Percentiles rank a stretch among this genome's conserved stretches.
Conservation (phyloP, 1,284 basidiomycete genomes). For the Tilletia caries region DNA sequence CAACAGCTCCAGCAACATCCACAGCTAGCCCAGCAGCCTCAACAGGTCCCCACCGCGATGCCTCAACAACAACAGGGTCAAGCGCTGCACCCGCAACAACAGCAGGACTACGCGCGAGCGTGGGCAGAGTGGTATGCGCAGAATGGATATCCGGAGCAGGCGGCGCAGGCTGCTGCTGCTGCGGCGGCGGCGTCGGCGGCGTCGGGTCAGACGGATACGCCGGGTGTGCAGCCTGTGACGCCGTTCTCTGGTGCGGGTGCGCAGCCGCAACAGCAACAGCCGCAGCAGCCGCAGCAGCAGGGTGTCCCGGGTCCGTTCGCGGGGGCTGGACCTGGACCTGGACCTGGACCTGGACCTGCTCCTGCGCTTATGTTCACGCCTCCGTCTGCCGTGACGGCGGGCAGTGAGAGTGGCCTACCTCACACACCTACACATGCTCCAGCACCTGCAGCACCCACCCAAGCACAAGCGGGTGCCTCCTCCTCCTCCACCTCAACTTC, state of each 20-base stretch:
- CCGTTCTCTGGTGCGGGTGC: not conserved
- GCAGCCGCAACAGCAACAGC: no score
- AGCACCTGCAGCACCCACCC: no score
- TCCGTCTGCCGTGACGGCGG: no score
- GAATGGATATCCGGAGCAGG: constrained; percentile 17
- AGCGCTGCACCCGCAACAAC: constrained; percentile 14
- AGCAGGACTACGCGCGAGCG: constrained; percentile 20
- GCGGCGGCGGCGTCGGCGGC: constrained; percentile 15
- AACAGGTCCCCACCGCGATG: constrained; percentile 12
- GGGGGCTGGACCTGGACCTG: no score
- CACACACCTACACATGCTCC: no score
- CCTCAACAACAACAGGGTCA: not conserved
- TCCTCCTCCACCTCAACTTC: not conserved
- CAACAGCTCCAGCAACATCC: constrained; percentile 27
- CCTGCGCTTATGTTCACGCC: no score
- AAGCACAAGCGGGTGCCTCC: no score
- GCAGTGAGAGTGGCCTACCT: no score
- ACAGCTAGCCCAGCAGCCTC: constrained; percentile 16
- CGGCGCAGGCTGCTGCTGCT: constrained; percentile 16
- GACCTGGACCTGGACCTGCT: no score
- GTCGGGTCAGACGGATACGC: no score
- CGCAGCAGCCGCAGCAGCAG: not conserved
- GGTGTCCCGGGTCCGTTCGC: no score
- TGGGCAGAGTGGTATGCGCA: constrained; percentile 20
- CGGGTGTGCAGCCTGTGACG: no score